Percentiles rank a stretch among this genome's conserved stretches.
phyloP scores from a whole-genome alignment of 805 yeast species.

The Sugiyamaella americana region DNA sequence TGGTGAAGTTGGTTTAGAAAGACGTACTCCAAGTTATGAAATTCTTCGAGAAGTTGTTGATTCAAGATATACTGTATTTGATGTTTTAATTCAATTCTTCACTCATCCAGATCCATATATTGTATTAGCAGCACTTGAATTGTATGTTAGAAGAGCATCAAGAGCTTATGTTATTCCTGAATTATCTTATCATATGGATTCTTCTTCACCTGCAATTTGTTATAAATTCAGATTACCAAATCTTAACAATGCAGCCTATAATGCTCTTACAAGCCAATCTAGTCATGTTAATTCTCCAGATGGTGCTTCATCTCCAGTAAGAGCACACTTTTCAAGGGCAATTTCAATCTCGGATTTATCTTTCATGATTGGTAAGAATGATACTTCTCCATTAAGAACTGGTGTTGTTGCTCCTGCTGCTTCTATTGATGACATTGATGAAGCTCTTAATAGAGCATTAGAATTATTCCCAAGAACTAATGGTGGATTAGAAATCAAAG shows the following conservation, averaged over 20 bases:
- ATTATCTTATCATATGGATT: conserved; percentile 52
- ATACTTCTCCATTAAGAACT: conserved; percentile 63
- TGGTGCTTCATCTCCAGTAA: conserved; percentile 17
- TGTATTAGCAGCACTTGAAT: conserved; percentile 93
- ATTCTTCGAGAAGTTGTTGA: conserved; percentile 88
- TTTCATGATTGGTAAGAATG: conserved; percentile 64
- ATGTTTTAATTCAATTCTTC: conserved; percentile 89
- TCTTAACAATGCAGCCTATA: conserved; percentile 63
- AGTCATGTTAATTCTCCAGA: conserved; percentile 35
- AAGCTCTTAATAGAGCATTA: conserved; percentile 66
- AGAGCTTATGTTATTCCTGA: conserved; percentile 88
- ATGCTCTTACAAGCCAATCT: conserved; percentile 38
- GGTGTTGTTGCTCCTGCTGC: conserved; percentile 78
- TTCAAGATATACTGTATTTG: conserved; percentile 93
- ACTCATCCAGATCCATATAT: conserved; percentile 79
- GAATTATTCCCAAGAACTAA: conserved; percentile 52
- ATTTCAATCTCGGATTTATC: conserved; percentile 90
- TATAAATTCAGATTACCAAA: conserved; percentile 88
- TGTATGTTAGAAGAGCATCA: conserved; percentile 92
- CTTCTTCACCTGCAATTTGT: conserved; percentile 58
- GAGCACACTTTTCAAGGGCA: conserved; percentile 44
- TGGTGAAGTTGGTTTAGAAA: conserved; percentile 74
- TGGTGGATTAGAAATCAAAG: conserved; percentile 34
- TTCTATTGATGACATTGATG: conserved; percentile 88
- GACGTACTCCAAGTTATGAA: conserved; percentile 74